Evolutionary conservation across 495 filamentous ascomycete genomes (phyloP), one percentile per base, ranked within the genome.

Genomic region (Thermothielavioides terrestris): DNA sequence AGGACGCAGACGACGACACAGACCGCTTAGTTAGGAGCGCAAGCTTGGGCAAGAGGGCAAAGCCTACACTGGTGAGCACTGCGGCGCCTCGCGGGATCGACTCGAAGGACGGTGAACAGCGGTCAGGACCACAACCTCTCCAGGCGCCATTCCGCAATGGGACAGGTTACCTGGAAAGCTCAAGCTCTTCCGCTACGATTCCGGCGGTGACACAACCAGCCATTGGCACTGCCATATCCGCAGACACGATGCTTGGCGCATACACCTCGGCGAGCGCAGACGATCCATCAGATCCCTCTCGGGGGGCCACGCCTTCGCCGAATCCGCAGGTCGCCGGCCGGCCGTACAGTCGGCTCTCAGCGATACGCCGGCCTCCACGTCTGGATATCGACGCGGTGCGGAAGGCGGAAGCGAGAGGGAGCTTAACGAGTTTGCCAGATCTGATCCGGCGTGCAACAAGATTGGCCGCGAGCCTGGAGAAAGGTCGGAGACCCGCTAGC

Each of bases 381-480:
- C 66, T 95, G 23, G 80, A 97, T 59, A 79, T 95, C 32, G 81
- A 85, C 62, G 85, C 85, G 10, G 81, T 91, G 11, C 76, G 79
- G 35, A 81, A 85, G 50, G 86, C 88, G 18, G 86, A 92, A 57
- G 76, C 83, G 10, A 79, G 89, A 54, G 89, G 88, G 8, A 95
- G 89, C 59, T 69, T 94, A 54, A 95, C 92, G 5, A 95, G 89
- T 66, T 68, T 98, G 43, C 84, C 89, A 0, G 92, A 96, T 66
- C 70, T 98, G 46, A 97, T 98, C 50, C 75, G 80, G 53, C 77
- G 92, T 39, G 92, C 92, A 3, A 96, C 90, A 1, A 82, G 80
- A 54, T 72, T 97, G 21, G 92, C 92, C 5, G 77, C 89, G 0
- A 89, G 90, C 59, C 76, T 98, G 52, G 94, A 97, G 55, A 84